These are phyloP conservation scores for Psophocarpus tetragonolobus DNA, from an alignment of 306 rosid species.

Conservation along the genomic window DNA sequence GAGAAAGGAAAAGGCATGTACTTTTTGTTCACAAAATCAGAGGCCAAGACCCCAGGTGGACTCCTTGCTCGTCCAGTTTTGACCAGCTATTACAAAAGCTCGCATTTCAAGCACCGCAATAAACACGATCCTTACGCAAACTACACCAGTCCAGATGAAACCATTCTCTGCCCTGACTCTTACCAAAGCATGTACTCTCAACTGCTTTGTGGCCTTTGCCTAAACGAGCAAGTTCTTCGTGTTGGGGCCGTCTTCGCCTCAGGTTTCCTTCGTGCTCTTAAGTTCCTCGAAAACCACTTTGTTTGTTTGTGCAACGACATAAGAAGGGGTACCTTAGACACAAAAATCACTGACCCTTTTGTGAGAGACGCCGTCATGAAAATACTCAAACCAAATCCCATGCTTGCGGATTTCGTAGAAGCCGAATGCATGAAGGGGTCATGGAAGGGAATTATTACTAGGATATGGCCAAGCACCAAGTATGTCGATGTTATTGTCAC, in stretches of 20 bases:
- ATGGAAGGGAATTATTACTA: background rate
- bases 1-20: constrained; percentile 21
- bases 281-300: background rate
- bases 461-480: constrained; percentile 6
- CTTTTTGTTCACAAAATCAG: constrained; percentile 3
- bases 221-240: background rate
- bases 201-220: constrained; percentile 1
- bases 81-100: constrained; percentile 7
- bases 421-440: background rate
- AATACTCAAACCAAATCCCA: background rate
- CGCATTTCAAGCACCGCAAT: background rate
- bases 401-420: background rate
- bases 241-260: constrained; percentile 6
- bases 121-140: background rate
- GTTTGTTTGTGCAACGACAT: background rate
- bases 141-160: constrained; percentile 5
- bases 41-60: background rate
- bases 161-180: constrained; percentile 3
- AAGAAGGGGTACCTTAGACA: background rate
- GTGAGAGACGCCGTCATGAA: background rate
- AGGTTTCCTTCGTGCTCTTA: constrained; percentile 8
- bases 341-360: background rate
- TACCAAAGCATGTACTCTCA: constrained; percentile 23
- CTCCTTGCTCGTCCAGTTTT: constrained; percentile 21
- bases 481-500: constrained; percentile 10